Percentiles rank a stretch among this genome's conserved stretches.
These are phyloP conservation scores for Microsporum canis DNA, from an alignment of 2,329 filamentous ascomycete species.

Conservation along the genomic window DNA sequence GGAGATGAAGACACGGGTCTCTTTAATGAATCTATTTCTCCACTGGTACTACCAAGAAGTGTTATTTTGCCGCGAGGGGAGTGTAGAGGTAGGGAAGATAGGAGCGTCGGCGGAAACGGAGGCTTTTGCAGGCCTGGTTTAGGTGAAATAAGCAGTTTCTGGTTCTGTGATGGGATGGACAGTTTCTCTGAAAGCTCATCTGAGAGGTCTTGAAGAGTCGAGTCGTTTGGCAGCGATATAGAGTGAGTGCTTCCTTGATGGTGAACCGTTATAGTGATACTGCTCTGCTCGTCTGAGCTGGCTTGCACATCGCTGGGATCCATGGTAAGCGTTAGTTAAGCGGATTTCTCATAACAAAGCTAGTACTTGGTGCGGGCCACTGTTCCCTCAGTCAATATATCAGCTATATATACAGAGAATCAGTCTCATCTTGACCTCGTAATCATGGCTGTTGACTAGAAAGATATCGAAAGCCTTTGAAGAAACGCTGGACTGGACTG, in stretches of 20 bases:
- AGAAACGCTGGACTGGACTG: background rate
- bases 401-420: background rate
- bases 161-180: constrained; percentile 31
- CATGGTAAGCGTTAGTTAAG: background rate
- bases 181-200: constrained; percentile 24
- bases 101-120: constrained; percentile 31
- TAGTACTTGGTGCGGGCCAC: no score
- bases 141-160: constrained; percentile 37
- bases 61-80: constrained; percentile 37
- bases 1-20: constrained; percentile 20
- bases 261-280: constrained; percentile 36
- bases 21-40: constrained; percentile 35
- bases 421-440: background rate
- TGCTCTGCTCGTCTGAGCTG: background rate
- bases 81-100: constrained; percentile 24
- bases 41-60: constrained; percentile 33
- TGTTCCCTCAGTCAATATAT: background rate
- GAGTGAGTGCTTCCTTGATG: constrained; percentile 44
- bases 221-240: constrained; percentile 37
- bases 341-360: background rate
- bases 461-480: background rate
- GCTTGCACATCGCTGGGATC: background rate
- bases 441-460: background rate
- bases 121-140: constrained; percentile 38
- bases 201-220: constrained; percentile 41